Base-by-base conservation (phyloP, 192 early-diverging fungal genomes). In the Umbelopsis vinacea region DNA sequence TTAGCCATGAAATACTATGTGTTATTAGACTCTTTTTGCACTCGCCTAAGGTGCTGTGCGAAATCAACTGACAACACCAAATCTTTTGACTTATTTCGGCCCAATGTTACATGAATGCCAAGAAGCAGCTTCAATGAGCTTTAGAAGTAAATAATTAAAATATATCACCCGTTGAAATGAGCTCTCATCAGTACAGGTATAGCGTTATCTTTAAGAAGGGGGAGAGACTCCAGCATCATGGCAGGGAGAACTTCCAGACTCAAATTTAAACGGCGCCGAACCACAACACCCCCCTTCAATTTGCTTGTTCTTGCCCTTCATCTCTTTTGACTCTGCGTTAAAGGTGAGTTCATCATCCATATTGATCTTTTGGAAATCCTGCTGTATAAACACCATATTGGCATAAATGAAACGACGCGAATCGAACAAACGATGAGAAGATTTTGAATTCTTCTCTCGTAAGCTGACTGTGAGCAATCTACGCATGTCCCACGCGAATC, bases 321-420 rank as follows among this genome's bases (percentile, higher is more conserved):
- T 50, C 48, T 50, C 48, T 50, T 43, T 50, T 50, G 48, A 50
- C 48, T 6, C 48, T 50, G 48, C 48, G 15, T n/a, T n/a, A 50
- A 50, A 50, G 48, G 48, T 50, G 48, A 50, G 48, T 50, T 50
- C 14, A 21, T 0, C 48, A 50, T 50, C 48, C n/a, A 50, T 50
- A 15, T 9, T 17, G 48, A 50, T 15, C 9, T 19, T 15, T 17
- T 17, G 6, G 1, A 50, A 50, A 19, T 17, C 46, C 19, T n/a
- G n/a, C 17, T 50, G 14, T 50, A 50, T 50, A 2, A 1, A n/a
- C 17, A 50, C 40, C 40, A 43, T 43, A 43, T 7, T 43, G 11
- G 8, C 11, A 43, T 0, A 43, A 43, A 43, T 1, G 5, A 19
- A 50, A 17, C n/a, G 48, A 50, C 48, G 48, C 15, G 48, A 50